Evolutionary conservation across 176 grass and related monocot genomes (phyloP).

Genomic region (Saccharum spontaneum): DNA sequence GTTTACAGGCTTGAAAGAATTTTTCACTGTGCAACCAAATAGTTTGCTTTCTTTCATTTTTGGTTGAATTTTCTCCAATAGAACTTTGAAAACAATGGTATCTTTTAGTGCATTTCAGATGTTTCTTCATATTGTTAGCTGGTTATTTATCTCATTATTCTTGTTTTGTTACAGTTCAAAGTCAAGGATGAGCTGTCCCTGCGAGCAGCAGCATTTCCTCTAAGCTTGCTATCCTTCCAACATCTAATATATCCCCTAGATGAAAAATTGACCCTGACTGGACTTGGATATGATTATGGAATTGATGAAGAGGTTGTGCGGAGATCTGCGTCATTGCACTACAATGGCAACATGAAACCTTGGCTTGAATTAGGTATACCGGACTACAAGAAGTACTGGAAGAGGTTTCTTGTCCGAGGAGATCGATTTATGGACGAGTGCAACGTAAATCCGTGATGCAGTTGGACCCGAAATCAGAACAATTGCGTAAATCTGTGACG

Average conservation of each 20-base stretch:
- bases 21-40: not conserved
- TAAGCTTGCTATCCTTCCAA: constrained; percentile 79
- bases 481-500: not conserved
- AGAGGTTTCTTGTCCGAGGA: constrained; percentile 58
- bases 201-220: constrained; percentile 68
- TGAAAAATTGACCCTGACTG: constrained; percentile 49
- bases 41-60: constrained; percentile 1
- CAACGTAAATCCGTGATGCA: constrained; percentile 63
- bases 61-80: not conserved
- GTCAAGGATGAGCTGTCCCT: constrained; percentile 48
- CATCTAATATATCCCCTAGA: constrained; percentile 81
- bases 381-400: constrained; percentile 78
- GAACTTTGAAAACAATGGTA: not conserved
- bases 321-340: constrained; percentile 61
- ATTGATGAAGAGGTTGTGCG: constrained; percentile 40
- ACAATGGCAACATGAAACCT: constrained; percentile 96
- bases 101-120: not conserved
- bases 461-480: constrained; percentile 20
- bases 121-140: constrained; percentile 12
- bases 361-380: constrained; percentile 93
- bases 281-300: constrained; percentile 82
- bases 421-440: constrained; percentile 81
- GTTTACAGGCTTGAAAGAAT: not conserved
- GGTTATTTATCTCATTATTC: constrained; percentile 32
- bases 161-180: constrained; percentile 57